phyloP scores from a whole-genome alignment of 768 basidiomycete genomes.

The Suillus variegatus region DNA sequence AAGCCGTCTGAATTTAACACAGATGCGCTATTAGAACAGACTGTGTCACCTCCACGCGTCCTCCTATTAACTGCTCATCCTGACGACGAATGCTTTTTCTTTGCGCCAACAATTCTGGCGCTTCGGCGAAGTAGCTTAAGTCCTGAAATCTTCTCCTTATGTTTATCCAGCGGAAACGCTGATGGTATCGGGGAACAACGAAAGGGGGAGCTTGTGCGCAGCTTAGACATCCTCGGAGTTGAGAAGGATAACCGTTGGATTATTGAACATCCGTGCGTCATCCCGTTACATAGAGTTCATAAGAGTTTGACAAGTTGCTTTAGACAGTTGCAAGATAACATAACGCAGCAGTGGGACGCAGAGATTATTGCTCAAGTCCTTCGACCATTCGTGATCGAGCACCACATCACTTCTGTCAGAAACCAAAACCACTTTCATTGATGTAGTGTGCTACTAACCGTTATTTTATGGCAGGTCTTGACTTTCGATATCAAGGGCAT shows the following conservation, averaged over 20 bases:
- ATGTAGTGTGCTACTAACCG: conserved; percentile 13
- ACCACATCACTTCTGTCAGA: conserved; percentile 66
- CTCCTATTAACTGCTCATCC: conserved; percentile 90
- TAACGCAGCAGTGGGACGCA: conserved; percentile 66
- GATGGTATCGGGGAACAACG: conserved; percentile 71
- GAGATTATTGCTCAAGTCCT: conserved; percentile 59
- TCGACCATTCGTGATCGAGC: conserved; percentile 53
- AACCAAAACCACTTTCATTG: conserved; percentile 15
- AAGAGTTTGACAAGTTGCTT: conserved; percentile 13
- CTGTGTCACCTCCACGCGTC: conserved; percentile 30
- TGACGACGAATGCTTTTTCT: conserved; percentile 95
- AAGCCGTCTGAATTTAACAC: conserved; percentile 26
- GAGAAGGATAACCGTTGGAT: conserved; percentile 52
- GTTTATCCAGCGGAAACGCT: conserved; percentile 78
- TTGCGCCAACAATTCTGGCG: conserved; percentile 77
- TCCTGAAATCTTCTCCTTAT: conserved; percentile 58
- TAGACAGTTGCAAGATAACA: conserved; percentile 74
- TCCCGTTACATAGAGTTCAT: conserved; percentile 7
- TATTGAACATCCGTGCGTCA: conserved; percentile 71
- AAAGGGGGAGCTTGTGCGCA: conserved; percentile 56
- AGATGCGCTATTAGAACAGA: conserved; percentile 16
- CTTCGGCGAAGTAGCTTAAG: conserved; percentile 34
- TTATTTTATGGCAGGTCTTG: conserved; percentile 57
- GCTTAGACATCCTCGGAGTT: conserved; percentile 72
- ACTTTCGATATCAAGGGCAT: conserved; percentile 82